Evolutionary conservation across 768 basidiomycete species (phyloP), one percentile per base, ranked within the genome.

Genomic region (Phlegmacium glaucopus): DNA sequence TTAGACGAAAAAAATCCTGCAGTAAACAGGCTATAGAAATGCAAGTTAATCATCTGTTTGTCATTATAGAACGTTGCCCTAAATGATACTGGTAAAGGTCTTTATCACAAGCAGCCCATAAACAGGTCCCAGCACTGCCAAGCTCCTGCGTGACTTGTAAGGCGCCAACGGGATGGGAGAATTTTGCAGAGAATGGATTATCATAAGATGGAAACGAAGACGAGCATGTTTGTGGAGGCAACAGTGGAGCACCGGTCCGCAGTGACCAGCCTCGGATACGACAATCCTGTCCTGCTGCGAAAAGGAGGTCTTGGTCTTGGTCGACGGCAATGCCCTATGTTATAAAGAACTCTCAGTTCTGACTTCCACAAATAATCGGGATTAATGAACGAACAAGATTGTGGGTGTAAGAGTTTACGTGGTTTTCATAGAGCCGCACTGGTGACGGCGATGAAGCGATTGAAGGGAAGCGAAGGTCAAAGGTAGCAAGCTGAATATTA

Each of bases 191-290:
- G 44, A 75, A 72, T 35, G 70, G 69, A 52, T 61, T 69, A 45
- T 45, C 18, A 17, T 27, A 16, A 26, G 26, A 38, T 32, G 16
- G 7, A 22, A 39, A 28, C 18, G n/a, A 22, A 10, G 35, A 18
- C 30, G 48, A 13, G 17, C 48, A 15, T 41, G 34, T 35, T 16
- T 59, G 39, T 47, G 61, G 29, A 32, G 67, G 56, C 16, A 50
- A 17, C 15, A 83, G 49, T 4, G 66, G 66, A 12, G 64, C 64
- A 4, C 85, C 87, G 7, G 74, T 77, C 12, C 63, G 71, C 8
- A 90, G 61, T 9, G 85, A 85, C 88, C 88, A 90, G 3, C 75
- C 76, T 17, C 85, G 79, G 48, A 90, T 74, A 27, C 71, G 72
- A 36, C 65, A 52, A 61, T 91, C 87, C 51, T 81, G 75, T 9